Base-by-base conservation (phyloP, 2,329 filamentous ascomycete genomes). In the Cladobotryum mycophilum region DNA sequence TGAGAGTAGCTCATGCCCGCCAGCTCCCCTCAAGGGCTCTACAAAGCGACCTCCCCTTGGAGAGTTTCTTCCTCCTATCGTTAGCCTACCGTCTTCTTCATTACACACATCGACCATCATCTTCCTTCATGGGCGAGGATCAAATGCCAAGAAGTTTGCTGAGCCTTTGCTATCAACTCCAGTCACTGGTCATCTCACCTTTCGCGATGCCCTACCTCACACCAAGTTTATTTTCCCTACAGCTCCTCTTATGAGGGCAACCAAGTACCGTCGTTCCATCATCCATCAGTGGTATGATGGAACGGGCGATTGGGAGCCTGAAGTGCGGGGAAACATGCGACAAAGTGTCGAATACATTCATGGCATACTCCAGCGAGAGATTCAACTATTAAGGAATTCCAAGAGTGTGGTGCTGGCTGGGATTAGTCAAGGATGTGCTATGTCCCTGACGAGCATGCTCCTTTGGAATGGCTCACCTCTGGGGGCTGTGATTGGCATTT, bases 381-480 rank as follows among this genome's bases (percentile, higher is more conserved):
- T 69, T 1, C 57, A 47, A 1, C n/a, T 59, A 0, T 50, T 79
- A 0, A 45, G 44, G 0, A 70, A 73, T 3, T 55, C 64, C 0
- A 47, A 55, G 12, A 72, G 69, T 40, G 60, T 80, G 0, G 60
- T 78, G 1, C 53, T 81, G 0, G 72, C 74, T 37, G 78, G 78
- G 0, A 60, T 80, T 15, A 81, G 79, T 45, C 78, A 81, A 55
- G 79, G 78, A 0, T 77, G 75, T 55, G 77, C 77, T 3, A 71
- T 72, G 40, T 62, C 67, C 0, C 52, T 81, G 52, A 58, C 68
- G 15, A 64, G 70, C 9, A 54, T 71, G 50, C 51, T 81, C 49
- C 61, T 72, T 2, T 76, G 74, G 73, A 64, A 72, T 9, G 71
- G 67, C 0, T 58, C 60, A 14, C 47, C 61, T 2, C 51, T 77